A percentile compares a stretch with the other conserved stretches of the same genome.
phyloP scores from a whole-genome alignment of 495 filamentous ascomycete species.

The Astrothelium subdiscretum region DNA sequence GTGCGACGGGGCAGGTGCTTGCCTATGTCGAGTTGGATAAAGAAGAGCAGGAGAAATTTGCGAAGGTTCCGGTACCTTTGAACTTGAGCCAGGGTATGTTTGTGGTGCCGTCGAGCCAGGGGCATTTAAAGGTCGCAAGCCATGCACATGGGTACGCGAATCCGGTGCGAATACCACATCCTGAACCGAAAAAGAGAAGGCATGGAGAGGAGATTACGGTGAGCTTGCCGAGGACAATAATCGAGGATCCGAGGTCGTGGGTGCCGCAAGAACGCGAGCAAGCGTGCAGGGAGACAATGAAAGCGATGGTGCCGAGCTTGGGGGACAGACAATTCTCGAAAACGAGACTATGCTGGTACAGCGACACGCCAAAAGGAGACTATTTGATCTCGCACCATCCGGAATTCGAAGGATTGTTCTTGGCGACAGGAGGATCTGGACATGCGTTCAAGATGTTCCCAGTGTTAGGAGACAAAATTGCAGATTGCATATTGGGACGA shows the following conservation, averaged over 20 bases:
- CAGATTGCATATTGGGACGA: conserved; percentile 49
- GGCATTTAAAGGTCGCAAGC: conserved; percentile 67
- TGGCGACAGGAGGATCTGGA: conserved; percentile 76
- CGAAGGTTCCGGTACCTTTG: conserved; percentile 59
- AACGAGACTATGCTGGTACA: conserved; percentile 84
- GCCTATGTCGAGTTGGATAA: conserved; percentile 61
- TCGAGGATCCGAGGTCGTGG: conserved; percentile 29
- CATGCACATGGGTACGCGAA: conserved; percentile 79
- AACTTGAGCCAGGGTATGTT: conserved; percentile 76
- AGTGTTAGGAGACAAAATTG: conserved; percentile 67
- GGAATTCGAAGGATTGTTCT: conserved; percentile 50
- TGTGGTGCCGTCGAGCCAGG: conserved; percentile 61
- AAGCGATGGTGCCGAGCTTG: conserved; percentile 51
- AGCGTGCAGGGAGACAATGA: conserved; percentile 49
- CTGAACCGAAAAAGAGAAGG: conserved; percentile 1
- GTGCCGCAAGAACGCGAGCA: conserved; percentile 50
- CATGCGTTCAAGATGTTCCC: conserved; percentile 88
- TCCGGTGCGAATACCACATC: conserved; percentile 34
- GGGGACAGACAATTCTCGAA: conserved; percentile 50
- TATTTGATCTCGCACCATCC: conserved; percentile 76
- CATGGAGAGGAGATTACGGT: conserved; percentile 28
- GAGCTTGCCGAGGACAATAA: conserved; percentile 37
- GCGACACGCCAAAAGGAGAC: conserved; percentile 59
- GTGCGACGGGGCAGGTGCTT: conserved; percentile 70
- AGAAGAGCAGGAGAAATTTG: conserved; percentile 51